phyloP scores from a whole-genome alignment of 768 basidiomycete genomes.

The Boletus sensibilis region DNA sequence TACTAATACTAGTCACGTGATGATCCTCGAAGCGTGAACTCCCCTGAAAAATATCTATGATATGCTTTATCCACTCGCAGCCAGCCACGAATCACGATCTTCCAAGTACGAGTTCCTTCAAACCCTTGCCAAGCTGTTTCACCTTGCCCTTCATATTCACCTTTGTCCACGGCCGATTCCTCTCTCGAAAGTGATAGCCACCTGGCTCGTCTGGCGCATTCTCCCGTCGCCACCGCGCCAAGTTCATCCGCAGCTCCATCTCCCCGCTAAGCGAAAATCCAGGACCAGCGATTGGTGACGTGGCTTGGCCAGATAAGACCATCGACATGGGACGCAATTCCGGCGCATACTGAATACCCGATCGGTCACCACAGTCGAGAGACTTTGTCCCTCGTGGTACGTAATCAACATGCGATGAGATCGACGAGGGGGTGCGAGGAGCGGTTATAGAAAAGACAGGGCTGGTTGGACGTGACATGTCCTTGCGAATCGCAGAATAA shows the following conservation, averaged over 20 bases:
- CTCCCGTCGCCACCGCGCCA: constrained; percentile 40
- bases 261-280: constrained; percentile 62
- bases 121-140: constrained; percentile 30
- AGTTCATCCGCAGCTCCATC: constrained; percentile 56
- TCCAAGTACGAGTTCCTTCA: constrained; percentile 33
- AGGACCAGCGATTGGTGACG: constrained; percentile 17
- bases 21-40: neutral
- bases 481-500: constrained; percentile 53
- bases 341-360: constrained; percentile 15
- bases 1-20: neutral
- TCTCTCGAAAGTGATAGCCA: constrained; percentile 33
- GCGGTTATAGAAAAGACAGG: constrained; percentile 27
- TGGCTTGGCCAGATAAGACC: constrained; percentile 22
- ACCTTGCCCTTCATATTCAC: constrained; percentile 26
- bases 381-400: constrained; percentile 33
- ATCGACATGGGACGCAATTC: constrained; percentile 31
- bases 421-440: constrained; percentile 29
- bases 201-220: constrained; percentile 32
- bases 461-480: constrained; percentile 42
- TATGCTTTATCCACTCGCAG: too few relatives aligned
- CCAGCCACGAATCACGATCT: constrained; percentile 15
- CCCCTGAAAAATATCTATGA: neutral
- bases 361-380: constrained; percentile 29
- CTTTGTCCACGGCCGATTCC: constrained; percentile 17
- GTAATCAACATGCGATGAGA: constrained; percentile 23